Evolutionary conservation across 2,329 filamentous ascomycete genomes (phyloP).

Genomic region (Fusarium musae): DNA sequence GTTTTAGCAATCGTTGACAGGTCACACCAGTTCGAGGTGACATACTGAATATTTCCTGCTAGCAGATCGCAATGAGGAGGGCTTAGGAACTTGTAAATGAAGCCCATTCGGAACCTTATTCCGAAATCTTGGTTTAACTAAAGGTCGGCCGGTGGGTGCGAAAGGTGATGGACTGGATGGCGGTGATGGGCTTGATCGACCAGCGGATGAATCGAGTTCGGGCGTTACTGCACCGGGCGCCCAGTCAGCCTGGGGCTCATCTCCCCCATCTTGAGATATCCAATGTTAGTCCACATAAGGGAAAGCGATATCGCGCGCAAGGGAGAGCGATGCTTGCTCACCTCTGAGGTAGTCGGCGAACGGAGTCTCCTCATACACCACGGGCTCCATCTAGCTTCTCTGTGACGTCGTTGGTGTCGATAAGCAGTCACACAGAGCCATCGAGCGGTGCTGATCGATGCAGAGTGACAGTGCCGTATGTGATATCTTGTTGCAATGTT

Average conservation of each 20-base stretch:
- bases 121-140: constrained; percentile 65
- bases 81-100: constrained; percentile 52
- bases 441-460: constrained; percentile 38
- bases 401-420: constrained; percentile 44
- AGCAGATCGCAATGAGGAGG: constrained; percentile 57
- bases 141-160: constrained; percentile 66
- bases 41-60: constrained; percentile 64
- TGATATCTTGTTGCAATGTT: constrained; percentile 25
- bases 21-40: constrained; percentile 3
- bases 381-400: constrained; percentile 74
- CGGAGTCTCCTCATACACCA: constrained; percentile 87
- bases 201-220: constrained; percentile 45
- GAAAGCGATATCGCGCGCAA: not conserved
- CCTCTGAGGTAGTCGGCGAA: constrained; percentile 91
- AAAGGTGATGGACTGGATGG: constrained; percentile 63
- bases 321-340: constrained; percentile 51
- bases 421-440: constrained; percentile 46
- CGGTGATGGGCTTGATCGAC: constrained; percentile 56
- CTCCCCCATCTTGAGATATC: constrained; percentile 57
- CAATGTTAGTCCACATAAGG: constrained; percentile 9
- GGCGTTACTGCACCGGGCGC: constrained; percentile 54
- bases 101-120: constrained; percentile 58
- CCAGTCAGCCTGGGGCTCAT: constrained; percentile 59
- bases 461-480: constrained; percentile 16
- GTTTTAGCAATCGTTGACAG: constrained; percentile 10